These are phyloP conservation scores for Candida parachauliodes DNA, from an alignment of 805 yeast genomes.

Conservation along the genomic window DNA sequence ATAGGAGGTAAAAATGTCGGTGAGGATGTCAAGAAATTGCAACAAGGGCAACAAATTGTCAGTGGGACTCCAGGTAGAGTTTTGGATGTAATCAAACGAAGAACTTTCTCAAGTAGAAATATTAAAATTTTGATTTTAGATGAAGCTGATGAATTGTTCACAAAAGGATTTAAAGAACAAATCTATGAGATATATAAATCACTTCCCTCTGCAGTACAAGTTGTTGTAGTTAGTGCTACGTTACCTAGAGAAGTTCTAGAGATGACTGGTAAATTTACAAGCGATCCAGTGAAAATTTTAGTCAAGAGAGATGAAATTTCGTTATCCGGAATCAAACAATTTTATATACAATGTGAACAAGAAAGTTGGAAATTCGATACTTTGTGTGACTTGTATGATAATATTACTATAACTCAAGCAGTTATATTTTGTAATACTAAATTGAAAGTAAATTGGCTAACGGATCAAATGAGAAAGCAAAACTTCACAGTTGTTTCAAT, in stretches of 20 bases:
- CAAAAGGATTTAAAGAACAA: slow-evolving; percentile 93
- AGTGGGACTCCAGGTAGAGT: slow-evolving; percentile 99
- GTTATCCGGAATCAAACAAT: slow-evolving; percentile 92
- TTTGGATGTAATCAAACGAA: slow-evolving; percentile 82
- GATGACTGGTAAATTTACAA: slow-evolving; percentile 87
- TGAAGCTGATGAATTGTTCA: slow-evolving; percentile 94
- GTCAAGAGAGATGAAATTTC: slow-evolving; percentile 94
- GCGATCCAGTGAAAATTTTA: slow-evolving; percentile 88
- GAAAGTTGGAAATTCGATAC: slow-evolving; percentile 95
- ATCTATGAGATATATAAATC: slow-evolving; percentile 86
- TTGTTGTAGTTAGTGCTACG: slow-evolving; percentile 93
- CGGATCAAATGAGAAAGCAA: slow-evolving; percentile 71
- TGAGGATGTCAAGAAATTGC: slow-evolving; percentile 72
- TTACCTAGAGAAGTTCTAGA: slow-evolving; percentile 88
- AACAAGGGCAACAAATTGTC: slow-evolving; percentile 82
- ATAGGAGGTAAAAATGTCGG: slow-evolving; percentile 89
- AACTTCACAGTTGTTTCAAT: slow-evolving; percentile 92
- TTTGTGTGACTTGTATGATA: slow-evolving; percentile 90
- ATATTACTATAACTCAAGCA: slow-evolving; percentile 93
- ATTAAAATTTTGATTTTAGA: slow-evolving; percentile 87
- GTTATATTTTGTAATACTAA: slow-evolving; percentile 98
- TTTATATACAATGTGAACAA: slow-evolving; percentile 82
- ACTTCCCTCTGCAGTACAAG: slow-evolving; percentile 84
- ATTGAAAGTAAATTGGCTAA: slow-evolving; percentile 88
- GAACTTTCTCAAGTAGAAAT: slow-evolving; percentile 67